Evolutionary conservation across 1,284 basidiomycete genomes (phyloP).

Genomic region (Retiboletus flavoniger): DNA sequence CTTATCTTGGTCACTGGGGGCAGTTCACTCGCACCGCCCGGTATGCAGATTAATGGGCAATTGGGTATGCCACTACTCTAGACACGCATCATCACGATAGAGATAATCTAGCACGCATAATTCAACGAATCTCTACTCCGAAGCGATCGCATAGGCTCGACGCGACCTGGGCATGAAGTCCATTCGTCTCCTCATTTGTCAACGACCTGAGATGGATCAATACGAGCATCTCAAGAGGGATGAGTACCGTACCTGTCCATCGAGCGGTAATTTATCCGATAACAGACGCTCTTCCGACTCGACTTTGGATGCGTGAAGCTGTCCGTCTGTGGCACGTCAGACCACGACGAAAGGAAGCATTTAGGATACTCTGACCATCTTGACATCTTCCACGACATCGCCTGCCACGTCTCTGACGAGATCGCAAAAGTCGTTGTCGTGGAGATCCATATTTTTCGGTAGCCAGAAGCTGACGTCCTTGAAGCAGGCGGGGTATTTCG

Average conservation of each 20-base stretch:
- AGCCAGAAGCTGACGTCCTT: conserved; percentile 95
- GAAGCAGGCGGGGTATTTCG: conserved; percentile 85
- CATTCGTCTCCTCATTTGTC: conserved; percentile 88
- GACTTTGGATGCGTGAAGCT: conserved; percentile 92
- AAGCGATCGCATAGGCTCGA: conserved; percentile 55
- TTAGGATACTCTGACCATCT: conserved; percentile 54
- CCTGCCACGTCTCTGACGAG: conserved; percentile 90
- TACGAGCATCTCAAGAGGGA: background rate
- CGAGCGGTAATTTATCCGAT: conserved; percentile 91
- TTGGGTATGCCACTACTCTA: conserved; percentile 23
- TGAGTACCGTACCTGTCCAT: conserved; percentile 77
- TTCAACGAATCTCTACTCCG: conserved; percentile 76
- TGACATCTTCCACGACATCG: conserved; percentile 89
- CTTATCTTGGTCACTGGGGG: background rate
- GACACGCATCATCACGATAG: conserved; percentile 33
- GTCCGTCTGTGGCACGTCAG: conserved; percentile 68
- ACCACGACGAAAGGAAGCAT: background rate
- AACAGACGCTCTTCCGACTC: conserved; percentile 77
- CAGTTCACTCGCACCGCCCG: background rate
- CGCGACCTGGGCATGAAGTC: conserved; percentile 62
- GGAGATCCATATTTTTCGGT: conserved; percentile 53
- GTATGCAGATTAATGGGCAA: conserved; percentile 6
- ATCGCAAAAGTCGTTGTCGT: conserved; percentile 98
- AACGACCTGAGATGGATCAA: conserved; percentile 58
- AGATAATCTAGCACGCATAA: conserved; percentile 36